Percentiles rank a stretch among this genome's conserved stretches.
phyloP scores from a whole-genome alignment of 768 basidiomycete genomes.

The Tubosaeta brunneosetosa region DNA sequence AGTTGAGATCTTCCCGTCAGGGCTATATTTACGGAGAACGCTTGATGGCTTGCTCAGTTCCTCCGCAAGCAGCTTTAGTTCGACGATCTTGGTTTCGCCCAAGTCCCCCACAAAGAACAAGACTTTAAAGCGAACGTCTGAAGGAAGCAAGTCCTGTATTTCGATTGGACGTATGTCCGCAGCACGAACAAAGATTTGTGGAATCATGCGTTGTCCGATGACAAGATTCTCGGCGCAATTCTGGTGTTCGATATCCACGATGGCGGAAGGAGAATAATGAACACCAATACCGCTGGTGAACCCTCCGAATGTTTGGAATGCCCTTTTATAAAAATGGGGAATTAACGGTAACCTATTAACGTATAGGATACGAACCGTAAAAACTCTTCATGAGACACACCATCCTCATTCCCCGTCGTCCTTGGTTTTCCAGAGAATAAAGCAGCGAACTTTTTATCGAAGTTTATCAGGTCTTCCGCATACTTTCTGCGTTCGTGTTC shows the following conservation, averaged over 20 bases:
- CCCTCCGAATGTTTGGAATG: constrained; percentile 35
- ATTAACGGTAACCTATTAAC: neutral
- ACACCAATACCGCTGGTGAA: constrained; percentile 38
- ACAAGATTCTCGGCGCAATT: constrained; percentile 28
- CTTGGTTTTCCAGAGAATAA: constrained; percentile 68
- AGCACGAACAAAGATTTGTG: constrained; percentile 33
- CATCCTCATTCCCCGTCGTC: constrained; percentile 37
- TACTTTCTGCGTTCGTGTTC: constrained; percentile 63
- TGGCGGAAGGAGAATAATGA: constrained; percentile 35
- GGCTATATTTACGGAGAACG: constrained; percentile 28
- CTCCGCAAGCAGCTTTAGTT: constrained; percentile 24
- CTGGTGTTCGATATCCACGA: constrained; percentile 32
- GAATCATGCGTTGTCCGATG: constrained; percentile 38
- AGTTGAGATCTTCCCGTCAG: constrained; percentile 14
- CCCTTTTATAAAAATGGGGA: constrained; percentile 18
- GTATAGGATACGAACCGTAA: constrained; percentile 21
- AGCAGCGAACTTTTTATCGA: constrained; percentile 60
- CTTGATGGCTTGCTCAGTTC: constrained; percentile 23
- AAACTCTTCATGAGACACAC: constrained; percentile 34
- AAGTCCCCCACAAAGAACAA: constrained; percentile 32
- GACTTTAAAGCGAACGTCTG: constrained; percentile 37
- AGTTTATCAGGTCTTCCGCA: constrained; percentile 68
- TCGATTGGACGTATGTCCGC: constrained; percentile 36
- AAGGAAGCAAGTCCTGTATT: constrained; percentile 38
- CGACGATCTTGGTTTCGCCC: constrained; percentile 15